A percentile compares a stretch with the other conserved stretches of the same genome.
phyloP scores from a whole-genome alignment of 2,329 filamentous ascomycete genomes.

The Colletotrichum somersetense region DNA sequence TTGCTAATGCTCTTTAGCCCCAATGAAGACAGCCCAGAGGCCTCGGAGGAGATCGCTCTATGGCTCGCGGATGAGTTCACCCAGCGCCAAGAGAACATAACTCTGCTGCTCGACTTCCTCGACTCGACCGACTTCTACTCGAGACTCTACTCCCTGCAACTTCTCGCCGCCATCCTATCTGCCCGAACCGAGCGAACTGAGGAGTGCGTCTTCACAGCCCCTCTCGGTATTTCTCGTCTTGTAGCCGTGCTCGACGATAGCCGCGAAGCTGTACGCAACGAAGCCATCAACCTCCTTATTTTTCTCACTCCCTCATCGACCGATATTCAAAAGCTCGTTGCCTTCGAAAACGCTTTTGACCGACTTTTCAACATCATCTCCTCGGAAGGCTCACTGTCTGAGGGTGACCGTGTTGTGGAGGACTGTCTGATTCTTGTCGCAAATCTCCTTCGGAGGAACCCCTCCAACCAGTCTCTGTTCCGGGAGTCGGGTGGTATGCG shows the following conservation, averaged over 20 bases:
- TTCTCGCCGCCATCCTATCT: constrained; percentile 86
- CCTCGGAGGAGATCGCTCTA: constrained; percentile 93
- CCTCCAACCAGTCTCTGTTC: constrained; percentile 94
- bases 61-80: constrained; percentile 99
- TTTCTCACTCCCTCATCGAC: constrained; percentile 87
- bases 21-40: constrained; percentile 82
- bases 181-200: constrained; percentile 92
- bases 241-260: constrained; percentile 87
- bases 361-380: constrained; percentile 86
- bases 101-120: constrained; percentile 87
- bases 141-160: constrained; percentile 89
- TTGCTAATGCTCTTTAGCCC: constrained; percentile 90
- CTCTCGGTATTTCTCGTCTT: constrained; percentile 87
- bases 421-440: constrained; percentile 92
- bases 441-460: constrained; percentile 87
- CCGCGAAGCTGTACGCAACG: constrained; percentile 88
- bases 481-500: constrained; percentile 88
- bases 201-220: constrained; percentile 92
- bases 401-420: constrained; percentile 89
- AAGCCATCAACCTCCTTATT: constrained; percentile 87
- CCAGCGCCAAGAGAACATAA: constrained; percentile 96
- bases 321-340: constrained; percentile 94
- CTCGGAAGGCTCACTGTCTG: constrained; percentile 81
- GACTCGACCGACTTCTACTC: constrained; percentile 91
- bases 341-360: constrained; percentile 94